These are phyloP conservation scores for Petrea volubilis DNA, from an alignment of 257 asterid species.

Conservation along the genomic window DNA sequence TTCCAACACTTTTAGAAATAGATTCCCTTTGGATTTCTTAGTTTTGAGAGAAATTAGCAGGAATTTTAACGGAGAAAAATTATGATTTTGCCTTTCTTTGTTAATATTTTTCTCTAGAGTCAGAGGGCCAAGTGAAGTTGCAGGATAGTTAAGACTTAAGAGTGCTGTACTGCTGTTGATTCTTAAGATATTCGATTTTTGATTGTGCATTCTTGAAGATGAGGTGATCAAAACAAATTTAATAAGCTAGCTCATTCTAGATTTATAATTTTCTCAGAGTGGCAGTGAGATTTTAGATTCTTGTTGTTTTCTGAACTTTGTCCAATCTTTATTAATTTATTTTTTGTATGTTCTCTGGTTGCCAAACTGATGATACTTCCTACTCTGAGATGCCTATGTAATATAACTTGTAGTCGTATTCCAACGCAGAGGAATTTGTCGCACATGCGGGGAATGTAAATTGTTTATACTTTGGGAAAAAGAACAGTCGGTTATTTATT, in stretches of 20 bases:
- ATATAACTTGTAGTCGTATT: slow-evolving; percentile 1
- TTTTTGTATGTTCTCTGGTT: too few species aligned
- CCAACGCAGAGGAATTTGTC: slow-evolving; percentile 85
- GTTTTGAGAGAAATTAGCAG: not conserved
- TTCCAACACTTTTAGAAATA: too few species aligned
- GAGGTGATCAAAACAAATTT: not conserved
- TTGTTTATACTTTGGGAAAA: slow-evolving; percentile 93
- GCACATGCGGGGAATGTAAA: slow-evolving; percentile 97
- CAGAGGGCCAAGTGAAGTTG: not conserved
- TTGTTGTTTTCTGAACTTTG: not conserved
- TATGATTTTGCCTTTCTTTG: not conserved
- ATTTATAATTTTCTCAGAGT: not conserved
- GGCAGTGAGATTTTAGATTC: not conserved
- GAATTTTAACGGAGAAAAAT: not conserved
- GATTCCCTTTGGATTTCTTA: not conserved
- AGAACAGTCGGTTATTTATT: slow-evolving; percentile 70
- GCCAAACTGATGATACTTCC: not conserved
- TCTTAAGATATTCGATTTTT: not conserved
- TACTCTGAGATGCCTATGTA: not conserved
- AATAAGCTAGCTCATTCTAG: not conserved
- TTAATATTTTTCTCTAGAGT: not conserved
- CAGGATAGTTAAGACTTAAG: not conserved
- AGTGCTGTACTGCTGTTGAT: slow-evolving; percentile 11
- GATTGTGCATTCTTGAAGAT: slow-evolving; percentile 11
- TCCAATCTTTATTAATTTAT: not conserved